Conservation (phyloP, 1,284 basidiomycete genomes). For the Papiliotrema laurentii region DNA sequence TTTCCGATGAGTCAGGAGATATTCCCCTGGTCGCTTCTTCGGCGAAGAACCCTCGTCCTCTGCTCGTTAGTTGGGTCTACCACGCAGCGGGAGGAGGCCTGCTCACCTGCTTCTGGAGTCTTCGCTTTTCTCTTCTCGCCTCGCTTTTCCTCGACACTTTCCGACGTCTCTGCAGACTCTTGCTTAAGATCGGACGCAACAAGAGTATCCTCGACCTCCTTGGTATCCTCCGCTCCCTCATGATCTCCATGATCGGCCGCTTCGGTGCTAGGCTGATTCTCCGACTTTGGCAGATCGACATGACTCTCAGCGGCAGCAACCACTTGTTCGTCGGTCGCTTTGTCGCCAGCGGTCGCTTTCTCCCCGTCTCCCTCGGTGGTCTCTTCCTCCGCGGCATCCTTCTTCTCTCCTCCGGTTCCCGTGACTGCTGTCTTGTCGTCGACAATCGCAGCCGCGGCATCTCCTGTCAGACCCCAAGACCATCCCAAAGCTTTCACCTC, state of each 20-base stretch:
- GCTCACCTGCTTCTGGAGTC: slow-evolving; percentile 26
- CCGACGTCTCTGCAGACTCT: slow-evolving; percentile 6
- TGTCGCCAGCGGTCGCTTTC: neutral
- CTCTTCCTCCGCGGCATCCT: neutral
- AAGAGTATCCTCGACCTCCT: slow-evolving; percentile 1
- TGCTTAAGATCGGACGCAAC: neutral
- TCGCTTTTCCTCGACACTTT: slow-evolving; percentile 15
- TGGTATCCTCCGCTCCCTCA: no score
- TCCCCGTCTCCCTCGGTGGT: neutral
- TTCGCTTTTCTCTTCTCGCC: slow-evolving; percentile 39
- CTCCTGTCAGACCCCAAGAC: slow-evolving; percentile 46
- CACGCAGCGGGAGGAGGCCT: neutral
- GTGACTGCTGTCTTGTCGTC: no score
- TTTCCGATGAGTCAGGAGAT: slow-evolving; percentile 40
- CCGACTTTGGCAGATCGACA: slow-evolving; percentile 6
- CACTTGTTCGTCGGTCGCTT: neutral
- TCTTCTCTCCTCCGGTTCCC: neutral
- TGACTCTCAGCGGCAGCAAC: slow-evolving; percentile 7
- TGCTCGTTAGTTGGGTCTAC: neutral
- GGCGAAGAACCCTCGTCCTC: slow-evolving; percentile 12
- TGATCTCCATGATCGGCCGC: no score
- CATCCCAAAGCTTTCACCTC: slow-evolving; percentile 57
- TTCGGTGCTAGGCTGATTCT: neutral
- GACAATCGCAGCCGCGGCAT: slow-evolving; percentile 4
- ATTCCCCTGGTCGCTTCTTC: slow-evolving; percentile 17